Evolutionary conservation across 2,329 filamentous ascomycete genomes (phyloP).

Genomic region (Colletotrichum graminicola): DNA sequence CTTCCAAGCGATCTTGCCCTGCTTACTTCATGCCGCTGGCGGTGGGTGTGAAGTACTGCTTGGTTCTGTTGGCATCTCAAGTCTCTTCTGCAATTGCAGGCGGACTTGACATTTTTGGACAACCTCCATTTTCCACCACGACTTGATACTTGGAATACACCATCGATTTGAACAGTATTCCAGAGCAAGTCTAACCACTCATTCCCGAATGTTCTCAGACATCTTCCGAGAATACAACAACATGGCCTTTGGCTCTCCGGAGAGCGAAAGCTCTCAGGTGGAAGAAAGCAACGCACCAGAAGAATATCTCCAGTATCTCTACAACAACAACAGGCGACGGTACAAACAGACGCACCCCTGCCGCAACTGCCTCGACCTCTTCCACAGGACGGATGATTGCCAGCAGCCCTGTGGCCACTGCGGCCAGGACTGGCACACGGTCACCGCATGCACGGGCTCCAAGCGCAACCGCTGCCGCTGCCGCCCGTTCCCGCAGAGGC

Average conservation of each 20-base stretch:
- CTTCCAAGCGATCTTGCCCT: background rate
- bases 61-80: background rate
- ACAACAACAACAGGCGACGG: too few relatives aligned
- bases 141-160: background rate
- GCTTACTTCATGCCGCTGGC: too few relatives aligned
- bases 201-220: background rate
- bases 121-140: background rate
- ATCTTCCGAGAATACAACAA: background rate
- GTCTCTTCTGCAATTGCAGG: background rate
- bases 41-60: background rate
- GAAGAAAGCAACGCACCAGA: background rate
- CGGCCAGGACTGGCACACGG: slow-evolving; percentile 48
- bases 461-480: slow-evolving; percentile 55
- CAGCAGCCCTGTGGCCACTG: slow-evolving; percentile 51
- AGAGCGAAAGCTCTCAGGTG: background rate
- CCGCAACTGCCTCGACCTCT: slow-evolving; percentile 48
- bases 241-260: background rate
- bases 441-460: slow-evolving; percentile 48
- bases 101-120: too few relatives aligned
- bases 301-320: background rate
- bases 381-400: slow-evolving; percentile 48
- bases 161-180: background rate
- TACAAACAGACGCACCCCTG: slow-evolving; percentile 10
- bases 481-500: slow-evolving; percentile 53
- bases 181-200: background rate